A percentile compares a stretch with the other conserved stretches of the same genome.
Evolutionary conservation across 306 rosid genomes (phyloP).

Genomic region (Citrullus mucosospermus): DNA sequence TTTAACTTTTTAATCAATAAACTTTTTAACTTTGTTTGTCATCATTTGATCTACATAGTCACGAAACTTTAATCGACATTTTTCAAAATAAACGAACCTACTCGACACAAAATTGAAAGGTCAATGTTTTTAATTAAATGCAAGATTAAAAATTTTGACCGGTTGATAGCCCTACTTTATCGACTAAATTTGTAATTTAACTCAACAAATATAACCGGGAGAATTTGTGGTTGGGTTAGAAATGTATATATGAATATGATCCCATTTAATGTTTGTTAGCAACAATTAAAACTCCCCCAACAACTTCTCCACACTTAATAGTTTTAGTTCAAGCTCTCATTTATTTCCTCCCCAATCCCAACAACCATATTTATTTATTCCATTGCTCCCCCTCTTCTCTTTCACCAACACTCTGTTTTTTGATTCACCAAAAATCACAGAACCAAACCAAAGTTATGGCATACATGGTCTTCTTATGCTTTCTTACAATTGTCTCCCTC

Average conservation of each 20-base stretch:
- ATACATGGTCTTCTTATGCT: conserved; percentile 9
- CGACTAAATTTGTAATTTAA: neutral
- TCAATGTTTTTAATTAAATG: too few relatives aligned
- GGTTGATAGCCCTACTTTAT: too few relatives aligned
- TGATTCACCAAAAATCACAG: neutral
- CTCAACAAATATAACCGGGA: neutral
- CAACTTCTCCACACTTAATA: neutral
- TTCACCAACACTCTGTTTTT: neutral
- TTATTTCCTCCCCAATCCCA: neutral
- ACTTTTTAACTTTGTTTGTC: too few relatives aligned
- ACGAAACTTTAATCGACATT: too few relatives aligned
- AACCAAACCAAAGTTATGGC: neutral
- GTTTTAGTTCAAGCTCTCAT: neutral
- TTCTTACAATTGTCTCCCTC: conserved; percentile 8
- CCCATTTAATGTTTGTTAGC: conserved; percentile 4
- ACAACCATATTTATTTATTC: neutral
- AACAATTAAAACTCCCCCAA: neutral
- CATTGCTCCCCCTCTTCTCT: neutral
- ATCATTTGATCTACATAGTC: too few relatives aligned
- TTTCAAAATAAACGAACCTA: neutral
- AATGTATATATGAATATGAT: neutral
- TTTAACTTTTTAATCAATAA: too few relatives aligned
- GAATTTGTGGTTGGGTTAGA: neutral
- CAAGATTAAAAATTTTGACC: too few relatives aligned
- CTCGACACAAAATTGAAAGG: too few relatives aligned